phyloP scores from a whole-genome alignment of 345 rosid genomes.

The Brassica carinata region DNA sequence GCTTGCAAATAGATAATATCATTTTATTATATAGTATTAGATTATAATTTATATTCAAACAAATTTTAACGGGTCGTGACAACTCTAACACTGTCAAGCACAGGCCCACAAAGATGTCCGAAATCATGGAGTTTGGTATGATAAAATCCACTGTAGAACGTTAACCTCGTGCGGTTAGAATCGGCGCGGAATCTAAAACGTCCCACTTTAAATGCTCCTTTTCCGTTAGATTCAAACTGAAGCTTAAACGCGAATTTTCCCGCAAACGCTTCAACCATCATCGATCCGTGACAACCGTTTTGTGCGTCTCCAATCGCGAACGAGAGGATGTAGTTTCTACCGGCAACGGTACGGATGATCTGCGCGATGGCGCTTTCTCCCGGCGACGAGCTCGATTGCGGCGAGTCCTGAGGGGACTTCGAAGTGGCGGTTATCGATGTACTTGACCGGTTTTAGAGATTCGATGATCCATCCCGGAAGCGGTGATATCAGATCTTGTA shows the following conservation, averaged over 20 bases:
- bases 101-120: slow-evolving; percentile 89
- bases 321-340: slow-evolving; percentile 52
- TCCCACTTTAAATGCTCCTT: slow-evolving; percentile 55
- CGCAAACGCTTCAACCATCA: slow-evolving; percentile 83
- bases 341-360: slow-evolving; percentile 57
- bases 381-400: slow-evolving; percentile 69
- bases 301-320: slow-evolving; percentile 73
- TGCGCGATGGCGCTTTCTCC: slow-evolving; percentile 89
- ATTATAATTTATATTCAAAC: background rate
- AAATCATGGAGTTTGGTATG: slow-evolving; percentile 72
- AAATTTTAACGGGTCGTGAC: slow-evolving; percentile 17
- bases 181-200: slow-evolving; percentile 53
- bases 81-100: slow-evolving; percentile 68
- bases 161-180: slow-evolving; percentile 60
- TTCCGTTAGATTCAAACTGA: slow-evolving; percentile 48
- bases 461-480: slow-evolving; percentile 90
- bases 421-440: slow-evolving; percentile 69
- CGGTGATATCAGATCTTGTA: slow-evolving; percentile 59
- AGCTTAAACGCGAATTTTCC: slow-evolving; percentile 49
- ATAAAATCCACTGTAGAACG: slow-evolving; percentile 71
- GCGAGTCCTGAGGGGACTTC: slow-evolving; percentile 62
- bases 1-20: background rate
- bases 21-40: background rate
- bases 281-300: slow-evolving; percentile 77
- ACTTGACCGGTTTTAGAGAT: slow-evolving; percentile 80